Conservation (phyloP, 306 rosid genomes). For the Comarum palustre region DNA sequence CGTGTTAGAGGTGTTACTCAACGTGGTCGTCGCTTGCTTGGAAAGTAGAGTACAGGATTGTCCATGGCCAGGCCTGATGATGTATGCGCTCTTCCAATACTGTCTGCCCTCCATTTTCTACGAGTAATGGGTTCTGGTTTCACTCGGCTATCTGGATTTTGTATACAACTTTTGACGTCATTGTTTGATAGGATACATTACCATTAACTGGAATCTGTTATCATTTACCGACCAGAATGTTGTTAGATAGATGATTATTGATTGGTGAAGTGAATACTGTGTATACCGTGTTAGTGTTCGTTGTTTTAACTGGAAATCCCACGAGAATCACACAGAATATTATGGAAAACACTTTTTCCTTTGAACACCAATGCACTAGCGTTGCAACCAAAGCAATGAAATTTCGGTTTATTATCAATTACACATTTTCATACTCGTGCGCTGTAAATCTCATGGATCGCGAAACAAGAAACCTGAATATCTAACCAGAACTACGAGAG, state of each 20-base stretch:
- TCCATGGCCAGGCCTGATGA: conserved; percentile 13
- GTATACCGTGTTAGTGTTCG: too few species aligned
- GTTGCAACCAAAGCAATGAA: neutral
- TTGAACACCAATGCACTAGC: neutral
- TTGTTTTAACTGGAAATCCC: neutral
- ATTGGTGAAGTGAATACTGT: neutral
- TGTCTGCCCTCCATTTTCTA: neutral
- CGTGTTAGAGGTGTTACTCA: conserved; percentile 66
- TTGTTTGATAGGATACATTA: neutral
- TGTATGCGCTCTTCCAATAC: conserved; percentile 12
- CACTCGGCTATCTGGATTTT: neutral
- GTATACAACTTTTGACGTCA: conserved; percentile 12
- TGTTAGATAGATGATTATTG: neutral
- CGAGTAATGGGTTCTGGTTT: neutral
- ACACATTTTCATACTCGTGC: too few species aligned
- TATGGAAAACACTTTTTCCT: neutral
- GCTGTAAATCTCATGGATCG: neutral
- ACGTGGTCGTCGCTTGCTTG: conserved; percentile 72
- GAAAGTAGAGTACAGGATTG: conserved; percentile 44
- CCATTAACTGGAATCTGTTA: neutral
- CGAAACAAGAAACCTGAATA: neutral
- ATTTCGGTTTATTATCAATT: too few species aligned
- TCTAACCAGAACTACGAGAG: too few species aligned
- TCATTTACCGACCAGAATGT: neutral
- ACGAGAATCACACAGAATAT: neutral